These are phyloP conservation scores for Alternaria incomplexa DNA, from an alignment of 2,329 filamentous ascomycete species.

Conservation along the genomic window DNA sequence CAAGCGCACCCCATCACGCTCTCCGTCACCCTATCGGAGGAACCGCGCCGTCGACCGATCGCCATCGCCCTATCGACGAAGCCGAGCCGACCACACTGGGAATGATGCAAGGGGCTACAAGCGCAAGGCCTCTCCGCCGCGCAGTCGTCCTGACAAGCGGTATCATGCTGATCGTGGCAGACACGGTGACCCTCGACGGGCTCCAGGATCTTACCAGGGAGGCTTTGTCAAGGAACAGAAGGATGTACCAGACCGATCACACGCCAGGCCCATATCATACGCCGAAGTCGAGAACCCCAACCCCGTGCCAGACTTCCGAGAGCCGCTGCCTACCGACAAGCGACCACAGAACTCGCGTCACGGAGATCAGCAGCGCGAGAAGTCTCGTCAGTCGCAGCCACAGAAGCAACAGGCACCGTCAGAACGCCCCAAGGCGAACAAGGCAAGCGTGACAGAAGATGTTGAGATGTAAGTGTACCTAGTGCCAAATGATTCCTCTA, in stretches of 20 bases:
- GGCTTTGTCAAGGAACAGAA: conserved; percentile 15
- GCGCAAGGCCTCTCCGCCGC: conserved; percentile 51
- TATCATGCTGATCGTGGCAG: conserved; percentile 43
- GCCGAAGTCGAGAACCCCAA: conserved; percentile 53
- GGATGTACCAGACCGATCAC: conserved; percentile 15
- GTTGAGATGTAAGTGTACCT: conserved; percentile 24
- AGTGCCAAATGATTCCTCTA: neutral
- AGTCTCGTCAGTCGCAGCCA: conserved; percentile 4
- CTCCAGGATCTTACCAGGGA: conserved; percentile 34
- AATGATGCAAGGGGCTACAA: conserved; percentile 44
- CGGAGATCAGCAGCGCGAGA: conserved; percentile 1
- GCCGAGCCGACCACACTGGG: conserved; percentile 27
- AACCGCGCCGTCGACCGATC: conserved; percentile 31
- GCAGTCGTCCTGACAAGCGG: conserved; percentile 63
- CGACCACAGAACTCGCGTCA: conserved; percentile 7
- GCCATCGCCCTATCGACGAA: conserved; percentile 36
- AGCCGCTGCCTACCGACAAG: conserved; percentile 13
- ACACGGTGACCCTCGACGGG: conserved; percentile 67
- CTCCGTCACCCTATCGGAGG: conserved; percentile 38
- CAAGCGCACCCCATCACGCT: conserved; percentile 30
- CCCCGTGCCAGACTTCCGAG: conserved; percentile 33
- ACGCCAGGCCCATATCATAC: conserved; percentile 37
- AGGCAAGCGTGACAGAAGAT: conserved; percentile 15
- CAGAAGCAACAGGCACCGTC: conserved; percentile 11
- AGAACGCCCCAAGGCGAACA: conserved; percentile 2